Percentiles rank a stretch among this genome's conserved stretches.
phyloP scores from a whole-genome alignment of 345 rosid genomes.

The Citrus mangshanensis region DNA sequence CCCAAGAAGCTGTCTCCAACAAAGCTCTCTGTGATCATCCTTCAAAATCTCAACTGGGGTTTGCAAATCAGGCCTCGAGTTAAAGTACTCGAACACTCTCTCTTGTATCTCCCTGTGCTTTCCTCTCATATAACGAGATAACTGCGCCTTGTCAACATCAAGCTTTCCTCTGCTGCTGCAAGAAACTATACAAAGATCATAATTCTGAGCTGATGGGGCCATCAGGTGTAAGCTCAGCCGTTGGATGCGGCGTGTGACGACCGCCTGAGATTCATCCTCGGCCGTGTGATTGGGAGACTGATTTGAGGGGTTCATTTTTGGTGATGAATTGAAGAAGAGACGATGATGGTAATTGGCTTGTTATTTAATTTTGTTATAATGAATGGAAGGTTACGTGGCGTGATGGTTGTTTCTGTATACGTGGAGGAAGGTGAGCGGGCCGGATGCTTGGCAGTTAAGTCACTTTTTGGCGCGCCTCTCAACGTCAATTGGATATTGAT shows the following conservation, averaged over 20 bases:
- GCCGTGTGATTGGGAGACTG: slow-evolving; percentile 11
- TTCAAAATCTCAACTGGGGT: slow-evolving; percentile 86
- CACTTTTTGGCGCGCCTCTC: slow-evolving; percentile 41
- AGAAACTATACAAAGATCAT: slow-evolving; percentile 4
- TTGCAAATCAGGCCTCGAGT: slow-evolving; percentile 73
- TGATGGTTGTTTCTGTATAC: neutral
- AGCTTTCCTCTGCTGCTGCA: slow-evolving; percentile 45
- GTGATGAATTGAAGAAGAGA: neutral
- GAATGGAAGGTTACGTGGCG: slow-evolving; percentile 22
- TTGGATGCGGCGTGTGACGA: slow-evolving; percentile 47
- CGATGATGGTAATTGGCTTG: no score
- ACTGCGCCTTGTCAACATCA: slow-evolving; percentile 43
- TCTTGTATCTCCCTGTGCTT: slow-evolving; percentile 80
- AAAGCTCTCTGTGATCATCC: slow-evolving; percentile 79
- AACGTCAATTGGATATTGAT: slow-evolving; percentile 8
- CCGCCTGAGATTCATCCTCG: slow-evolving; percentile 25
- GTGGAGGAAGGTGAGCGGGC: slow-evolving; percentile 37
- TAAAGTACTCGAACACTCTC: slow-evolving; percentile 53
- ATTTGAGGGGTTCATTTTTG: no score
- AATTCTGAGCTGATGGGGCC: neutral
- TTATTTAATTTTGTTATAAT: slow-evolving; percentile 5
- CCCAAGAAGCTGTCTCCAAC: slow-evolving; percentile 77
- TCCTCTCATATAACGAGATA: slow-evolving; percentile 66
- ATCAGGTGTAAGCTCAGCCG: slow-evolving; percentile 53
- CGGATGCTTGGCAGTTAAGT: slow-evolving; percentile 11